Evolutionary conservation across 345 rosid genomes (phyloP).

Genomic region (Barbarea vulgaris): DNA sequence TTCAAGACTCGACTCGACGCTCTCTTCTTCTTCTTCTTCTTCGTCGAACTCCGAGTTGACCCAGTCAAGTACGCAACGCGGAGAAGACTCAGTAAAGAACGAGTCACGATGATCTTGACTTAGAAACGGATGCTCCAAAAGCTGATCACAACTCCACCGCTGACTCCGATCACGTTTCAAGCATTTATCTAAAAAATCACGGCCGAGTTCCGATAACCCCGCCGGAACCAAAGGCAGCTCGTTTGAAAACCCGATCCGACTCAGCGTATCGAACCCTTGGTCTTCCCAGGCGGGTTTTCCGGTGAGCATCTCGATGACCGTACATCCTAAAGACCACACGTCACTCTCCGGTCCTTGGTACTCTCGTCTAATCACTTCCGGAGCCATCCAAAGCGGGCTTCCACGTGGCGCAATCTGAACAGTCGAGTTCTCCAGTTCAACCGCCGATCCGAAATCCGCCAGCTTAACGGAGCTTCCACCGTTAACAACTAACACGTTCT

Average conservation of each 20-base stretch:
- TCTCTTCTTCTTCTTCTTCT: constrained; percentile 29
- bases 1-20: constrained; percentile 3
- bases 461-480: constrained; percentile 51
- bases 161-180: constrained; percentile 51
- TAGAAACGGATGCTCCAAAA: constrained; percentile 65
- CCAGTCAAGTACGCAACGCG: constrained; percentile 76
- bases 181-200: constrained; percentile 67
- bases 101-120: constrained; percentile 30
- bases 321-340: constrained; percentile 83
- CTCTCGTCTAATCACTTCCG: constrained; percentile 75
- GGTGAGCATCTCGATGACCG: constrained; percentile 72
- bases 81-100: constrained; percentile 51
- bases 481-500: constrained; percentile 55
- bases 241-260: constrained; percentile 57
- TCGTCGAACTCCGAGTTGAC: constrained; percentile 49
- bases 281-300: constrained; percentile 80
- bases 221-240: constrained; percentile 56
- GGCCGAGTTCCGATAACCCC: constrained; percentile 53
- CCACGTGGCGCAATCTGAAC: constrained; percentile 57
- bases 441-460: constrained; percentile 80
- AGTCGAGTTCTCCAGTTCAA: not conserved
- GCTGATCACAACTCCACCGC: constrained; percentile 81
- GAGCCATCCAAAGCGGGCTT: constrained; percentile 95
- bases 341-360: constrained; percentile 79
- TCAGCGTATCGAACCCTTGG: constrained; percentile 54